Conservation (phyloP, 1,139 yeast species). For the Geotrichum aggregatum region DNA sequence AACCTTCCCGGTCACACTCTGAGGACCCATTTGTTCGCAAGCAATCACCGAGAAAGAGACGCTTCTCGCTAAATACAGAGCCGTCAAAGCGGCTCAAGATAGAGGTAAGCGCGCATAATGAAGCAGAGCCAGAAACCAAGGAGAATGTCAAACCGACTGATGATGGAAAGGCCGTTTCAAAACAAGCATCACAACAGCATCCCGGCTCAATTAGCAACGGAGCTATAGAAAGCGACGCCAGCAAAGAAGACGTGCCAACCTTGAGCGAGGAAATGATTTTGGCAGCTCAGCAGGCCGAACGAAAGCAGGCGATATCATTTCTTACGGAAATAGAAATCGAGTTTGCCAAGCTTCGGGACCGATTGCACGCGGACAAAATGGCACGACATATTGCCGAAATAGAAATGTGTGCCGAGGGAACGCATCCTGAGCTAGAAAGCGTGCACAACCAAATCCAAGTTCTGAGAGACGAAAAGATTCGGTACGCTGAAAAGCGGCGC, state of each 20-base stretch:
- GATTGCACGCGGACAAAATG: constrained; percentile 51
- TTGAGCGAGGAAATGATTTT: constrained; percentile 45
- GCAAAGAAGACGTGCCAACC: constrained; percentile 23
- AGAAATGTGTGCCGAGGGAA: constrained; percentile 80
- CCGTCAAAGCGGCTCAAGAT: constrained; percentile 13
- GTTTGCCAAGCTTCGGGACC: constrained; percentile 81
- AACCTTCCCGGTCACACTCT: neutral
- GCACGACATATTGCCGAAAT: constrained; percentile 73
- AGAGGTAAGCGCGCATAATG: neutral
- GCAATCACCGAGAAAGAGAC: constrained; percentile 21
- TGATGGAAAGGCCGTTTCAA: neutral
- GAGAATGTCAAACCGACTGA: constrained; percentile 23
- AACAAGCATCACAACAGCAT: constrained; percentile 6
- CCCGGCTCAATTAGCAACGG: constrained; percentile 23
- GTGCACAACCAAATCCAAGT: constrained; percentile 69
- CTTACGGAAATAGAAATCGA: constrained; percentile 76
- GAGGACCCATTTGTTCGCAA: neutral
- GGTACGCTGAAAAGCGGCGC: constrained; percentile 63
- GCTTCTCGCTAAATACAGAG: neutral
- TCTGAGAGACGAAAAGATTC: constrained; percentile 63
- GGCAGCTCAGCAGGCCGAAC: constrained; percentile 48
- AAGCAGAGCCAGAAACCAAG: neutral
- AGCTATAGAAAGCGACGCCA: constrained; percentile 26
- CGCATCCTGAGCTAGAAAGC: constrained; percentile 76
- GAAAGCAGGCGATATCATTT: constrained; percentile 60